Evolutionary conservation across 257 asterid genomes (phyloP).

Genomic region (Asclepias syriaca): DNA sequence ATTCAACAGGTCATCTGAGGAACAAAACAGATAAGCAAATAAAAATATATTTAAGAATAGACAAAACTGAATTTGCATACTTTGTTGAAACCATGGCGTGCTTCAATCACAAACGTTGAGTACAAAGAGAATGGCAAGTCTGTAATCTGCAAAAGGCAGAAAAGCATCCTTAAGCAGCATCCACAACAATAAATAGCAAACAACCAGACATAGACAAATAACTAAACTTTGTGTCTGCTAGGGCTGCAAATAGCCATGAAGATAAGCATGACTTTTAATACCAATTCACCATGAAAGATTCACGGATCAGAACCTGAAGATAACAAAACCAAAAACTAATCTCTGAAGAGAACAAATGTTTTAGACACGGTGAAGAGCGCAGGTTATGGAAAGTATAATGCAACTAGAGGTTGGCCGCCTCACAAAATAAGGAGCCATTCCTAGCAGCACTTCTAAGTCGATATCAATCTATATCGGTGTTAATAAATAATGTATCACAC

Average conservation of each 20-base stretch:
- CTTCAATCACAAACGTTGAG: constrained; percentile 95
- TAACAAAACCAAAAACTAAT: neutral
- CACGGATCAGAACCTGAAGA: neutral
- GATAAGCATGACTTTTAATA: neutral
- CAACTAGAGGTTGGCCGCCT: neutral
- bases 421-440: neutral
- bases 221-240: neutral
- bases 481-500: neutral
- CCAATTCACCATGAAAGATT: neutral
- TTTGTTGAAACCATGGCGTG: constrained; percentile 79
- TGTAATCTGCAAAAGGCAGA: constrained; percentile 52
- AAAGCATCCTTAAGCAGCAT: neutral
- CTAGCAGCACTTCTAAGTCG: neutral
- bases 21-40: constrained; percentile 3
- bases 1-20: neutral
- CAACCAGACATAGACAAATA: neutral
- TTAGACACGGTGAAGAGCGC: neutral
- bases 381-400: neutral
- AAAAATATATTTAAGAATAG: constrained; percentile 2
- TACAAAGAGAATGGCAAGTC: constrained; percentile 90
- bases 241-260: neutral
- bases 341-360: neutral
- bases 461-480: neutral
- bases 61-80: constrained; percentile 18
- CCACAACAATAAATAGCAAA: constrained; percentile 5